Conservation (phyloP, 768 basidiomycete genomes). For the Rubroboletus satanas region DNA sequence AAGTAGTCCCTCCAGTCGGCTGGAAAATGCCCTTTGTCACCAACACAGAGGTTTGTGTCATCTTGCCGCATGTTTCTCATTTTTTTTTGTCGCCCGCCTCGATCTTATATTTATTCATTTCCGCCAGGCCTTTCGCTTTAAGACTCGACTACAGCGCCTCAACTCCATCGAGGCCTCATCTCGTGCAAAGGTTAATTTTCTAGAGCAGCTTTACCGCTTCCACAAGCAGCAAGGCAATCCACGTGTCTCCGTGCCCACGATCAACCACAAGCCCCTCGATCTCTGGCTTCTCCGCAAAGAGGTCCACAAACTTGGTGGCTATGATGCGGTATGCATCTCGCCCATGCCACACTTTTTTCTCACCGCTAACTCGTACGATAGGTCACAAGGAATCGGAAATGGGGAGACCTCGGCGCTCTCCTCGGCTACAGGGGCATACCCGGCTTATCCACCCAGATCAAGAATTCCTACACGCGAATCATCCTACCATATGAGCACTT, state of each 20-base stretch:
- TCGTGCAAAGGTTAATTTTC: conserved; percentile 92
- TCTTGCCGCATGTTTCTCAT: conserved; percentile 25
- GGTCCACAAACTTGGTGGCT: conserved; percentile 85
- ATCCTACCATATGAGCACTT: conserved; percentile 97
- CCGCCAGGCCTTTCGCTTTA: conserved; percentile 80
- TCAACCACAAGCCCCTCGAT: conserved; percentile 91
- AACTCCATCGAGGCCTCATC: conserved; percentile 98
- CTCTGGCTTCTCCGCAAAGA: conserved; percentile 92
- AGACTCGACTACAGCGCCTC: conserved; percentile 89
- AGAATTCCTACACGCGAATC: conserved; percentile 84
- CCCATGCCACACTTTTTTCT: conserved; percentile 14
- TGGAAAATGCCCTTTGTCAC: conserved; percentile 98
- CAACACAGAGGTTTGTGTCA: conserved; percentile 76
- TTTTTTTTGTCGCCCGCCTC: conserved; percentile 3
- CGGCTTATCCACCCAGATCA: conserved; percentile 82
- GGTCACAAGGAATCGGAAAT: conserved; percentile 82
- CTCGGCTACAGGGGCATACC: conserved; percentile 82
- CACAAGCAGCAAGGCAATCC: conserved; percentile 94
- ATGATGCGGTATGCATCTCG: conserved; percentile 63
- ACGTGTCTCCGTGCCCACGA: conserved; percentile 87
- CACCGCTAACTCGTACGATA: conserved; percentile 35
- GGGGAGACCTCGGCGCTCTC: conserved; percentile 80
- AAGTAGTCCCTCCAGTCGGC: conserved; percentile 86
- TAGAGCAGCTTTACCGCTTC: conserved; percentile 94
- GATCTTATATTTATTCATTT: conserved; percentile 25